phyloP scores from a whole-genome alignment of 345 rosid species.

The Firmiana major region DNA sequence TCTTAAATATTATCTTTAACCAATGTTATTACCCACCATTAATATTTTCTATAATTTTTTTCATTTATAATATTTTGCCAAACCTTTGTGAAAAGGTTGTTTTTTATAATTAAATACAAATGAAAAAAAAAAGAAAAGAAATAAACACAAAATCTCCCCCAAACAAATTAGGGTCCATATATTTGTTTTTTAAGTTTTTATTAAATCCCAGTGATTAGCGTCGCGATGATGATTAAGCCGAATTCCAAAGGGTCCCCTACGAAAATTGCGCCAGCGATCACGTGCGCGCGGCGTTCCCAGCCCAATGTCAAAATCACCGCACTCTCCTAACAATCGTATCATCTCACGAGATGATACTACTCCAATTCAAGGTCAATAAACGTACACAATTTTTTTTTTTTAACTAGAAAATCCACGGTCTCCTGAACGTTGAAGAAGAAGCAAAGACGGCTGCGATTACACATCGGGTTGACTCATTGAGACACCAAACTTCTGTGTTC shows the following conservation, averaged over 20 bases:
- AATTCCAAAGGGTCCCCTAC: neutral
- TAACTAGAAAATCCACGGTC: neutral
- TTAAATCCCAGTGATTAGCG: neutral
- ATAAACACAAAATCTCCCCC: neutral
- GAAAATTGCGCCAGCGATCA: neutral
- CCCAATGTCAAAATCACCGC: neutral
- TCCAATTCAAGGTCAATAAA: neutral
- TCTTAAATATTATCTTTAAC: too few species aligned
- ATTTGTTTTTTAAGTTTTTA: too few species aligned
- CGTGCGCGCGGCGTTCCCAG: neutral
- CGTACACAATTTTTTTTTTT: too few species aligned
- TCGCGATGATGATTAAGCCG: neutral
- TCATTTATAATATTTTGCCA: too few species aligned
- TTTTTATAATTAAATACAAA: neutral
- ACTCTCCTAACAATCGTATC: neutral
- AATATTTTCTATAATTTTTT: too few species aligned
- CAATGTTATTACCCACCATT: too few species aligned
- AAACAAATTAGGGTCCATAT: neutral
- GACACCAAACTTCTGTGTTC: neutral
- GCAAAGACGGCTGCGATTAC: neutral
- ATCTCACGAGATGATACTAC: neutral
- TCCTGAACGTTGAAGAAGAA: neutral
- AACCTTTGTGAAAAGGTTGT: too few species aligned
- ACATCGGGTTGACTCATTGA: neutral
- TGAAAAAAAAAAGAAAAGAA: neutral